Base-by-base conservation (phyloP, 148 eudicot genomes). In the Beta vulgaris region DNA sequence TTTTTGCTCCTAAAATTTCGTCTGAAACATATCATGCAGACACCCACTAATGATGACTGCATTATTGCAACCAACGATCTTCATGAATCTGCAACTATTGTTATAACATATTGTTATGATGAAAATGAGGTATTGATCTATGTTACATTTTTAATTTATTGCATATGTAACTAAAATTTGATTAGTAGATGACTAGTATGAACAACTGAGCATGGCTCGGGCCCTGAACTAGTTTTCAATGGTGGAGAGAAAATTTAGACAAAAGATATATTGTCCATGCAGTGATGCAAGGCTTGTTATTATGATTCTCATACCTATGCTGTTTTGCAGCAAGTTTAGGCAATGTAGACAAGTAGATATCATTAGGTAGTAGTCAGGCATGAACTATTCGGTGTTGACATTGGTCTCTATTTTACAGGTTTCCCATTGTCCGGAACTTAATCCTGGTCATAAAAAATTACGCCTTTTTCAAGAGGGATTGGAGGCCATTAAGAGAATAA, bases 351-450 rank as follows among this genome's bases (percentile, higher is more conserved):
- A 0, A 23, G 4, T 65, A 37, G n/a, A n/a, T n/a, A n/a, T n/a
- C n/a, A n/a, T n/a, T n/a, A n/a, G n/a, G n/a, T 26, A 58, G 6
- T 58, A 58, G 32, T 28, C 58, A 49, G 9, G 54, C 0, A 49
- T 49, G 19, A 49, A 18, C 54, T 10, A 10, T 43, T 9, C 13
- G 48, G 58, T 19, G 58, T 25, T 39, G 61, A 74, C 57, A 31
- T 26, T 31, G 39, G 25, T 63, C 31, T 77, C 31, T 75, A 55
- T 60, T 31, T 48, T 75, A 42, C 86, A 94, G 98, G 83, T 95
- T 92, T 84, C 96, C 98, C 19, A 95, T 95, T 71, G 86, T 95
- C n/a, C n/a, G 71, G 97, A 95, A 87, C 97, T 97, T 53, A 97
- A 92, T 86, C 90, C 96, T 65, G 97, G 92, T 75, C 98, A 95